phyloP scores from a whole-genome alignment of 208 protist species.

The Wallacemonas sp. region DNA sequence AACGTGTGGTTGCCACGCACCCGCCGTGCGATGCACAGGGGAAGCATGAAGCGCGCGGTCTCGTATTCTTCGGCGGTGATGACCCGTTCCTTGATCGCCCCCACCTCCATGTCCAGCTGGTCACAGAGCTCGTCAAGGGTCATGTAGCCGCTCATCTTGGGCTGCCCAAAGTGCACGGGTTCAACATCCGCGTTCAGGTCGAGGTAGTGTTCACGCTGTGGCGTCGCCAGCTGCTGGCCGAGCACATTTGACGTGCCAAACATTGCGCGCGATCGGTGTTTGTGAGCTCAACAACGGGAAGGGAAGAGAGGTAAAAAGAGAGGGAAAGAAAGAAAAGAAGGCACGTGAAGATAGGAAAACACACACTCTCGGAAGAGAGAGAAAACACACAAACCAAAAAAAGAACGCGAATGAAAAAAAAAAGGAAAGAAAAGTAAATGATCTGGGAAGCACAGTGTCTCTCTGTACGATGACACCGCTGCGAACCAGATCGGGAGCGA shows the following conservation, averaged over 20 bases:
- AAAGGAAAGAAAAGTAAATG: not conserved
- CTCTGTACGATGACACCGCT: too few relatives aligned
- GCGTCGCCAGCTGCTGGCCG: conserved; percentile 16
- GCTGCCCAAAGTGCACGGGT: conserved; percentile 15
- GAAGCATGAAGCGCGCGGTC: conserved; percentile 19
- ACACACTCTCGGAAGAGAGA: too few relatives aligned
- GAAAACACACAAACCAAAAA: conserved; percentile 13
- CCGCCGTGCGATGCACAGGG: conserved; percentile 13
- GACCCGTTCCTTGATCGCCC: conserved; percentile 41
- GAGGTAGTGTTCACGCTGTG: conserved; percentile 50
- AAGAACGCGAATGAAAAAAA: conserved; percentile 6
- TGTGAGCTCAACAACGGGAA: conserved; percentile 17
- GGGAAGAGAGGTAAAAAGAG: conserved; percentile 4
- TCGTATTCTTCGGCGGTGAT: conserved; percentile 49
- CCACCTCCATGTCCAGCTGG: conserved; percentile 31
- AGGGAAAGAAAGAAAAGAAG: not conserved
- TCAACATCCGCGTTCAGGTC: conserved; percentile 60
- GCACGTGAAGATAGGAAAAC: too few relatives aligned
- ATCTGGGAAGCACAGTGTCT: not conserved
- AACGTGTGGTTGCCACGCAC: conserved; percentile 28
- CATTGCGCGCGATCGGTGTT: not conserved
- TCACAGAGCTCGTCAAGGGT: conserved; percentile 43
- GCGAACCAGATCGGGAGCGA: too few relatives aligned
- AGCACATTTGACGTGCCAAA: conserved; percentile 13
- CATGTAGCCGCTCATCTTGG: conserved; percentile 45